A percentile compares a stretch with the other conserved stretches of the same genome.
Conservation (phyloP, 257 asterid genomes). For the Ilex aquifolium region DNA sequence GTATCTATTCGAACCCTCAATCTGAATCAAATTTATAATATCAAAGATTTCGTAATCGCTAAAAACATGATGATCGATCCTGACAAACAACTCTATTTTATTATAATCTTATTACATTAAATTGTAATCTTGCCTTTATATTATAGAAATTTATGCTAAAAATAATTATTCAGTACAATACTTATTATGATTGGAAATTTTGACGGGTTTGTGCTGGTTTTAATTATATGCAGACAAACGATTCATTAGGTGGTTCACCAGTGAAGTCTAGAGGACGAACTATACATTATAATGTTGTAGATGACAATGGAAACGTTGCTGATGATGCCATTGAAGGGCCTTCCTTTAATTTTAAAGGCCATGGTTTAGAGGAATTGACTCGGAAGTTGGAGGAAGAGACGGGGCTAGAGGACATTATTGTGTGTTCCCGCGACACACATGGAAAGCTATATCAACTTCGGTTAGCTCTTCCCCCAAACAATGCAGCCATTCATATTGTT, state of each 20-base stretch:
- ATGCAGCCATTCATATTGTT: slow-evolving; percentile 74
- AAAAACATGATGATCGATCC: no score
- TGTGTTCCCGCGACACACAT: slow-evolving; percentile 54
- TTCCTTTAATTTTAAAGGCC: slow-evolving; percentile 65
- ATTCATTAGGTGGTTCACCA: slow-evolving; percentile 22
- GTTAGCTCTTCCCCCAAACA: slow-evolving; percentile 84
- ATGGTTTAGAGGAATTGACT: slow-evolving; percentile 60
- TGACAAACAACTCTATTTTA: no score
- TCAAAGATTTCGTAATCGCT: no score
- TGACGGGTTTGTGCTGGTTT: neutral
- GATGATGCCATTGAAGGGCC: slow-evolving; percentile 36
- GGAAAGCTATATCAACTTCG: slow-evolving; percentile 81
- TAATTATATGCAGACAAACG: slow-evolving; percentile 26
- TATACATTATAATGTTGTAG: slow-evolving; percentile 54
- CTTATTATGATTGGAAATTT: neutral
- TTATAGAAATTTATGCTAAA: no score
- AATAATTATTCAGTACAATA: no score
- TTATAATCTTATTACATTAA: no score
- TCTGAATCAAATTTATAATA: no score
- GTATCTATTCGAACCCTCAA: no score
- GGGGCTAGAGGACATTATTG: slow-evolving; percentile 50
- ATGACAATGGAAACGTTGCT: slow-evolving; percentile 44
- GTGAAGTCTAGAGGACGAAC: slow-evolving; percentile 57
- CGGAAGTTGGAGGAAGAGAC: slow-evolving; percentile 65
- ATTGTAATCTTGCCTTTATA: no score